Conservation (phyloP, 139 green algal genomes). For the Chlamydomonas applanata region DNA sequence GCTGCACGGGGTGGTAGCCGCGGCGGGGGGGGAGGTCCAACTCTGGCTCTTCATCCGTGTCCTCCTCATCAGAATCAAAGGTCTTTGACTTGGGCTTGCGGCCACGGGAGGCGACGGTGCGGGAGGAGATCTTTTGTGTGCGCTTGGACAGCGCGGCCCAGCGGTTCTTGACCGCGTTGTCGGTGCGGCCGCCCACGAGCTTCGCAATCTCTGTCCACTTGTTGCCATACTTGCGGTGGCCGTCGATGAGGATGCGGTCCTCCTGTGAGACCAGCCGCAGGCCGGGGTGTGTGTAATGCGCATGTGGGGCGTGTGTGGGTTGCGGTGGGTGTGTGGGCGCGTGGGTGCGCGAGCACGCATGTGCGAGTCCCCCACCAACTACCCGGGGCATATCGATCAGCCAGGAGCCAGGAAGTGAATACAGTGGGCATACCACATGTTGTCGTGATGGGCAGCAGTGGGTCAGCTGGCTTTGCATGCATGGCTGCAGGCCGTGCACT, state of each 20-base stretch:
- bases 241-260: conserved; percentile 52
- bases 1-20: conserved; percentile 14
- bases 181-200: conserved; percentile 66
- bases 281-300: too few relatives aligned
- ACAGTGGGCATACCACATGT: too few relatives aligned
- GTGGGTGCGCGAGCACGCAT: too few relatives aligned
- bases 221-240: conserved; percentile 57
- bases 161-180: conserved; percentile 75
- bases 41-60: conserved; percentile 11
- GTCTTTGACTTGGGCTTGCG: neutral
- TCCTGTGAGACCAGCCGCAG: too few relatives aligned
- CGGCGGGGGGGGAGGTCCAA: conserved; percentile 25
- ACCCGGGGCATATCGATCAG: too few relatives aligned
- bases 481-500: too few relatives aligned
- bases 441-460: too few relatives aligned
- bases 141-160: conserved; percentile 44
- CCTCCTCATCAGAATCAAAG: conserved; percentile 5
- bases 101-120: neutral
- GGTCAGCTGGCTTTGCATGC: too few relatives aligned
- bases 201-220: conserved; percentile 77
- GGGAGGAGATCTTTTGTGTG: neutral
- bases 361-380: too few relatives aligned
- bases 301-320: too few relatives aligned
- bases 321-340: too few relatives aligned
- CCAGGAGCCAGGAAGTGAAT: too few relatives aligned